Evolutionary conservation across 371 early-diverging fungal species (phyloP).

Genomic region (Zancudomyces culisetae): DNA sequence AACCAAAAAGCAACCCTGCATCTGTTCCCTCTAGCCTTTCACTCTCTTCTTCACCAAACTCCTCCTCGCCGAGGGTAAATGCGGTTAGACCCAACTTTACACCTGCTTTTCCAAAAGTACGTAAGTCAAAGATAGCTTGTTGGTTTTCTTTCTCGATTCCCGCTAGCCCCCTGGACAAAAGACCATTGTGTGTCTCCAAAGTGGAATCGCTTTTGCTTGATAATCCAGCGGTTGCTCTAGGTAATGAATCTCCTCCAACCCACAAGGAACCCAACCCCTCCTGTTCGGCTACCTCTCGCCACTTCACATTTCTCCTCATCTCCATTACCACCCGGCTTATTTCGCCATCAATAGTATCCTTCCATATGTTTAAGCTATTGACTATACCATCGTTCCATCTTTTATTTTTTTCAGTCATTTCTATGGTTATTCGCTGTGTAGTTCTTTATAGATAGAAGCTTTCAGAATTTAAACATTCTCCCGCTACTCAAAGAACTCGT

Average conservation of each 20-base stretch:
- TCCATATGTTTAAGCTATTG: background rate
- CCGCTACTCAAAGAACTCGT: background rate
- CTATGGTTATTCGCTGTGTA: background rate
- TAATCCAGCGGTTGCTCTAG: background rate
- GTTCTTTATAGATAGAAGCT: background rate
- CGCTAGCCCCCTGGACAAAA: background rate
- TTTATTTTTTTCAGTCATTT: background rate
- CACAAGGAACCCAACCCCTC: conserved; percentile 24
- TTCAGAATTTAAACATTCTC: background rate
- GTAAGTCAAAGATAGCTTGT: conserved; percentile 13
- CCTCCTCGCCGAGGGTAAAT: conserved; percentile 14
- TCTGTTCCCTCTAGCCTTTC: conserved; percentile 5
- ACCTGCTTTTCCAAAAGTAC: conserved; percentile 20
- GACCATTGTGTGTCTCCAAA: background rate
- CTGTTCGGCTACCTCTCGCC: conserved; percentile 20
- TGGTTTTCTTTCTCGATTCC: background rate
- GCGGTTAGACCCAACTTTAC: conserved; percentile 18
- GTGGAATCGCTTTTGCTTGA: background rate
- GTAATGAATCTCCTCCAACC: conserved; percentile 25
- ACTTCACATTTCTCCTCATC: conserved; percentile 23
- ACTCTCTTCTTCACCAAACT: conserved; percentile 9
- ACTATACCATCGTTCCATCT: background rate
- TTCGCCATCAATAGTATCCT: conserved; percentile 15
- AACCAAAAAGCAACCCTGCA: conserved; percentile 14
- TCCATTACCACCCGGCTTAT: conserved; percentile 24